Conservation (phyloP, 495 filamentous ascomycete species). For the Pyrenula aspistea region DNA sequence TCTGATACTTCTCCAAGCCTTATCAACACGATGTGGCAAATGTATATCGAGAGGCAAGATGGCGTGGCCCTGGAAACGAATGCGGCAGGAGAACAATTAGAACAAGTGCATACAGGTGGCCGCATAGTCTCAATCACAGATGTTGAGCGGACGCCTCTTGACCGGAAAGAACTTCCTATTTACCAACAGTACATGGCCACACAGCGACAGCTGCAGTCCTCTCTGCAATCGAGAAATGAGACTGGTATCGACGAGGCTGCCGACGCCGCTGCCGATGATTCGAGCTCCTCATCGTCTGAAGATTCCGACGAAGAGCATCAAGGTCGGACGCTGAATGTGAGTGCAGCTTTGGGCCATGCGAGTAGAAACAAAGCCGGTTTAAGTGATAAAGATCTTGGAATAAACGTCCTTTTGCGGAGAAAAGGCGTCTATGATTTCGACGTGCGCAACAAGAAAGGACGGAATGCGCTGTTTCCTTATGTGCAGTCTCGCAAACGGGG, state of each 20-base stretch:
- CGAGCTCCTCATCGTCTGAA: slow-evolving; percentile 72
- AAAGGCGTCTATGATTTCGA: slow-evolving; percentile 86
- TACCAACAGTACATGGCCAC: slow-evolving; percentile 89
- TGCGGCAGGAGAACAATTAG: slow-evolving; percentile 46
- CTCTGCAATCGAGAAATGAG: slow-evolving; percentile 53
- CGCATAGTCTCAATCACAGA: slow-evolving; percentile 45
- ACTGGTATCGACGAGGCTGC: slow-evolving; percentile 53
- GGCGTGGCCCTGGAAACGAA: slow-evolving; percentile 47
- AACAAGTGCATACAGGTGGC: slow-evolving; percentile 55
- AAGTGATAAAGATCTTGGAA: slow-evolving; percentile 75
- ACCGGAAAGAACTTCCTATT: slow-evolving; percentile 57
- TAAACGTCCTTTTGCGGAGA: slow-evolving; percentile 80
- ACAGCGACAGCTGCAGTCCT: slow-evolving; percentile 66
- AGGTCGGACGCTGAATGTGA: slow-evolving; percentile 81
- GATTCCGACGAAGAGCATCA: slow-evolving; percentile 85
- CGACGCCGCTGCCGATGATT: slow-evolving; percentile 74
- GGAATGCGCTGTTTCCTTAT: slow-evolving; percentile 87
- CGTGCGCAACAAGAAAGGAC: slow-evolving; percentile 82
- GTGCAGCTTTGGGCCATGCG: slow-evolving; percentile 66
- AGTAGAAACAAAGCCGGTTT: slow-evolving; percentile 70
- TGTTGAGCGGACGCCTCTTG: slow-evolving; percentile 49
- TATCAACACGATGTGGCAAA: slow-evolving; percentile 53
- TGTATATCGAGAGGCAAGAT: slow-evolving; percentile 56
- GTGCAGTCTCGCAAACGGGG: slow-evolving; percentile 64
- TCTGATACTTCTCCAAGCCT: slow-evolving; percentile 28